Conservation (phyloP, 164 flowering plant genomes). For the Sextonia rubra region DNA sequence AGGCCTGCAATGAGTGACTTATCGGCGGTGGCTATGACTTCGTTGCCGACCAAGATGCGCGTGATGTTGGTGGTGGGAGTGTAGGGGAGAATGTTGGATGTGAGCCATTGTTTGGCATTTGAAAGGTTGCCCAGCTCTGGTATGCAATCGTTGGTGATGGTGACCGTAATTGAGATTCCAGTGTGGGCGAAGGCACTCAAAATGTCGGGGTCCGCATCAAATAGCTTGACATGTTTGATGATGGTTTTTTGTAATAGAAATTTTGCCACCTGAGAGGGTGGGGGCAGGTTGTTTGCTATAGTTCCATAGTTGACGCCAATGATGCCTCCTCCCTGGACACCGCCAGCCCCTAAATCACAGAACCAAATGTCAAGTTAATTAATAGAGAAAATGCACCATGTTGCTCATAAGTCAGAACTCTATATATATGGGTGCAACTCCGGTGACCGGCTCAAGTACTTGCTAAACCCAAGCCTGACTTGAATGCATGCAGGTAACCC, state of each 20-base stretch:
- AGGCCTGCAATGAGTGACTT: constrained; percentile 41
- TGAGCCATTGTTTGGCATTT: constrained; percentile 61
- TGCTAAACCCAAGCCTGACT: background rate
- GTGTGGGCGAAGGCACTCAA: constrained; percentile 65
- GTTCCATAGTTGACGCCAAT: constrained; percentile 85
- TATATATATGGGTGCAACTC: background rate
- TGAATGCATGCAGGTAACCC: background rate
- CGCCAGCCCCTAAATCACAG: constrained; percentile 13
- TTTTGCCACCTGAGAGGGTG: constrained; percentile 55
- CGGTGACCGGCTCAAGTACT: background rate
- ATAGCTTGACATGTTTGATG: constrained; percentile 65
- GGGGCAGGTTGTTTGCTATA: constrained; percentile 65
- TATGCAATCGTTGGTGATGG: constrained; percentile 62
- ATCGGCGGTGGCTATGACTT: constrained; percentile 56
- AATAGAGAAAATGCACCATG: background rate
- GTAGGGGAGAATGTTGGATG: constrained; percentile 41
- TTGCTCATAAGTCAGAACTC: background rate
- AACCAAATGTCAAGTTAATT: background rate
- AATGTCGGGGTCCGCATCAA: constrained; percentile 46
- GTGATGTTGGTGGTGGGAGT: constrained; percentile 53
- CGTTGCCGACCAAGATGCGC: constrained; percentile 74
- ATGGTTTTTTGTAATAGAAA: constrained; percentile 53
- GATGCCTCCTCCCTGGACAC: constrained; percentile 31
- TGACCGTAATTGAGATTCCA: constrained; percentile 55
- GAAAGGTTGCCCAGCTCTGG: constrained; percentile 44